Evolutionary conservation across 2,329 filamentous ascomycete species (phyloP).

Genomic region (Nemania serpens): DNA sequence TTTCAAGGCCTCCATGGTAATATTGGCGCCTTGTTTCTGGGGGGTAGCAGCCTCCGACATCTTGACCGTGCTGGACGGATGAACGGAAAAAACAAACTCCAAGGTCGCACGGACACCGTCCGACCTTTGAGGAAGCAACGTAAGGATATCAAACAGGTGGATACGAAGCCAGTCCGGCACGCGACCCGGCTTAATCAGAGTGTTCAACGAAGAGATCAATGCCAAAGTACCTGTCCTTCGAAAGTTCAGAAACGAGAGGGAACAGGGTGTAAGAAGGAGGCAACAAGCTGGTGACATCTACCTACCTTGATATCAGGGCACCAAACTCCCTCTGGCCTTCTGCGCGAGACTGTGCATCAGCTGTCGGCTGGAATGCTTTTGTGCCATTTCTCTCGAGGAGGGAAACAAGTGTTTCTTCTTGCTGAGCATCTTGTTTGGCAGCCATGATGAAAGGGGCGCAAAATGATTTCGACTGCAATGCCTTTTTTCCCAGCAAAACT

Average conservation of each 20-base stretch:
- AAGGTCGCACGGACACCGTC: slow-evolving; percentile 70
- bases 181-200: slow-evolving; percentile 64
- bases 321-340: slow-evolving; percentile 49
- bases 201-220: slow-evolving; percentile 65
- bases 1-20: slow-evolving; percentile 70
- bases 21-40: slow-evolving; percentile 63
- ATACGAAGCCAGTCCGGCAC: slow-evolving; percentile 64
- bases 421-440: slow-evolving; percentile 11
- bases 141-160: slow-evolving; percentile 61
- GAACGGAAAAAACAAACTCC: slow-evolving; percentile 73
- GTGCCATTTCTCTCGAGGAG: slow-evolving; percentile 48
- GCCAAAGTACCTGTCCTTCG: slow-evolving; percentile 51
- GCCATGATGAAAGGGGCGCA: slow-evolving; percentile 20
- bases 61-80: slow-evolving; percentile 56
- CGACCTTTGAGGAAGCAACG: slow-evolving; percentile 62
- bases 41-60: slow-evolving; percentile 48
- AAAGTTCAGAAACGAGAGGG: slow-evolving; percentile 33
- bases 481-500: too few relatives aligned
- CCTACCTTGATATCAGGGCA: slow-evolving; percentile 56
- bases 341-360: slow-evolving; percentile 40
- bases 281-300: slow-evolving; percentile 11
- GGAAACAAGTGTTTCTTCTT: slow-evolving; percentile 37
- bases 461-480: too few relatives aligned
- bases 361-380: slow-evolving; percentile 55
- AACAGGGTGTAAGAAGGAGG: slow-evolving; percentile 22